A percentile compares a stretch with the other conserved stretches of the same genome.
phyloP scores from a whole-genome alignment of 306 rosid species.

The Oemleria cerasiformis region DNA sequence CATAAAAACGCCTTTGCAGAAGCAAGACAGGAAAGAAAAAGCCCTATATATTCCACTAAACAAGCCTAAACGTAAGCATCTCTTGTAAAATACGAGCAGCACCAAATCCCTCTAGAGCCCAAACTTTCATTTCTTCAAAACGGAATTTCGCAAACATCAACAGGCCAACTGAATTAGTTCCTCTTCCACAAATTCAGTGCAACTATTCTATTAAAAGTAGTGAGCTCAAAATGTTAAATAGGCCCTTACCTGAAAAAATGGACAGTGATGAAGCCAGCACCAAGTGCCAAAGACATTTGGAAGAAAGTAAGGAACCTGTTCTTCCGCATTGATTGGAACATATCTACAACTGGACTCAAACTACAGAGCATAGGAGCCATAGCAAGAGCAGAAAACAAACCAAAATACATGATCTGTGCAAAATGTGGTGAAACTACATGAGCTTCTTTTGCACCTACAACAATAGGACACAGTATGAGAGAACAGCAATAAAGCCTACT shows the following conservation, averaged over 20 bases:
- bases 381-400: conserved; percentile 66
- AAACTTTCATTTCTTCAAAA: too few species aligned
- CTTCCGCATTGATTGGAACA: conserved; percentile 48
- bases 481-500: conserved; percentile 19
- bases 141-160: too few species aligned
- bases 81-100: too few species aligned
- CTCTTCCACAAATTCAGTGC: background rate
- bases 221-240: conserved; percentile 3
- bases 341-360: conserved; percentile 32
- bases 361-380: conserved; percentile 61
- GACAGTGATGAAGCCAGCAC: conserved; percentile 51
- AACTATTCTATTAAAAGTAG: conserved; percentile 1
- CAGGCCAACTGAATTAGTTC: background rate
- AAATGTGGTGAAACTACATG: conserved; percentile 79
- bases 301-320: conserved; percentile 44
- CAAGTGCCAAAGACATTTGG: conserved; percentile 42
- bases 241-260: conserved; percentile 74
- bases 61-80: too few species aligned
- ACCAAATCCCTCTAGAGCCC: too few species aligned
- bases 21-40: too few species aligned
- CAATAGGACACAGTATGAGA: conserved; percentile 23
- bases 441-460: conserved; percentile 90
- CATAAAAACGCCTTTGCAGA: background rate
- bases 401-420: conserved; percentile 81
- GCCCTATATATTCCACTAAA: too few species aligned